Base-by-base conservation (phyloP, 2,329 filamentous ascomycete species). In the Tolypocladium paradoxum region DNA sequence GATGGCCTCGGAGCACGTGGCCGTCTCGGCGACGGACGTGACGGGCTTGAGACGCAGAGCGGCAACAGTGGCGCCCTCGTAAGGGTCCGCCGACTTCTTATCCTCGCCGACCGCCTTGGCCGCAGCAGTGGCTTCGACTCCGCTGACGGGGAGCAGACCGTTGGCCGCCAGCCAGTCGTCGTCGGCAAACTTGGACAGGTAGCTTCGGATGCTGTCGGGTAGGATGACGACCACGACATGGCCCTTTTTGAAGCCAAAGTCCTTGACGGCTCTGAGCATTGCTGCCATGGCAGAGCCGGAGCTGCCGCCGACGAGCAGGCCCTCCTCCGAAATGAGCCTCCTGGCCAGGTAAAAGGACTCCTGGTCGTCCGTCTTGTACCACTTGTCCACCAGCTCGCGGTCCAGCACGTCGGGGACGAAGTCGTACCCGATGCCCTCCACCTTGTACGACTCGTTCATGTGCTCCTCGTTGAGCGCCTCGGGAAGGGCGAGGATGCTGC, bases 141-240 rank as follows among this genome's bases (percentile, higher is more conserved):
- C 73, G 57, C 72, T 70, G 58, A 72, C 67, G n/a, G 88, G 82
- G 29, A 97, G 80, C 27, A 99, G 88, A 67, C 92, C 87, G 73
- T 99, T 99, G 58, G 93, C 93, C 14, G 90, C 91, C 53, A 99
- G 84, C 95, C 93, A 99, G 75, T 97, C 93, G 67, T 99, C 95
- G 68, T 99, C 93, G 60, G 90, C 90, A 68, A 99, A 99, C 81
- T 99, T 99, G 74, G 87, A 92, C 29, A 99, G 83, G 70, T 99
- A 99, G 72, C 90, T 96, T 65, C 93, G 82, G 67, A 99, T 97
- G 73, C 90, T 96, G 70, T 99, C 93, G 1, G 93, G 95, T 20
- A 96, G 77, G 51, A 99, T 76, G 31, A 96, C 90, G 31, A 99
- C 93, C 0, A 97, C 83, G 1, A 90, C 83, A 65, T 99, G 91